Conservation (phyloP, 495 filamentous ascomycete species). For the Zalerion maritima region DNA sequence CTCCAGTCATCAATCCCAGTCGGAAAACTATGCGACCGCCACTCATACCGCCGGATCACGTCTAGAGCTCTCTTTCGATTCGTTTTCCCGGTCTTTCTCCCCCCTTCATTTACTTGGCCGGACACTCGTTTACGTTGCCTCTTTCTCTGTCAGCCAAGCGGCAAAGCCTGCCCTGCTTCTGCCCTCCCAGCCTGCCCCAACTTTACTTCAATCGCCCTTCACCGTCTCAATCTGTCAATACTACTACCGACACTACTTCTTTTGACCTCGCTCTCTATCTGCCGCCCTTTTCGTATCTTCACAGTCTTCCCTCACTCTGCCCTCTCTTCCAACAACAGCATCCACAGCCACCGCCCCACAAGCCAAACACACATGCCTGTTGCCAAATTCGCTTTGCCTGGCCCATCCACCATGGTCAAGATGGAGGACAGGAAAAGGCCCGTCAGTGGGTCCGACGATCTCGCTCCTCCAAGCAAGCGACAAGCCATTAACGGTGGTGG, state of each 20-base stretch:
- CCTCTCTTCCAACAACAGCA: constrained; percentile 2
- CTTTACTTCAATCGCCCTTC: too few species aligned
- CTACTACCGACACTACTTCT: background rate
- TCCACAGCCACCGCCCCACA: constrained; percentile 7
- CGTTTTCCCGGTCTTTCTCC: too few species aligned
- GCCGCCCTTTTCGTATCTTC: too few species aligned
- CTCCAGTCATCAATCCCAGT: too few species aligned
- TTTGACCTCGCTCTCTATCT: constrained; percentile 1
- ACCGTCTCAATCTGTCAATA: too few species aligned
- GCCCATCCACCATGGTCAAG: constrained; percentile 54
- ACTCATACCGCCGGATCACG: too few species aligned
- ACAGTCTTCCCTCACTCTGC: constrained; percentile 25
- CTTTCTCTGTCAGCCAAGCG: too few species aligned
- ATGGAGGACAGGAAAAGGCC: constrained; percentile 97
- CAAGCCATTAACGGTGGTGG: constrained; percentile 66
- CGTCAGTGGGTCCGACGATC: constrained; percentile 54
- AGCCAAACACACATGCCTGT: constrained; percentile 56
- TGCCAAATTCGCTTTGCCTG: constrained; percentile 58
- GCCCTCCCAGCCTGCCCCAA: background rate
- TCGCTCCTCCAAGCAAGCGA: constrained; percentile 72
- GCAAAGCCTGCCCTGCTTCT: background rate
- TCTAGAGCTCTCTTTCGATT: too few species aligned
- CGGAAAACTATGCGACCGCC: too few species aligned
- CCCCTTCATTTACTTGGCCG: too few species aligned
- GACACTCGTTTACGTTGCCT: too few species aligned